Percentiles rank a stretch among this genome's conserved stretches.
These are phyloP conservation scores for Brassica juncea DNA, from an alignment of 345 rosid species.

Conservation along the genomic window DNA sequence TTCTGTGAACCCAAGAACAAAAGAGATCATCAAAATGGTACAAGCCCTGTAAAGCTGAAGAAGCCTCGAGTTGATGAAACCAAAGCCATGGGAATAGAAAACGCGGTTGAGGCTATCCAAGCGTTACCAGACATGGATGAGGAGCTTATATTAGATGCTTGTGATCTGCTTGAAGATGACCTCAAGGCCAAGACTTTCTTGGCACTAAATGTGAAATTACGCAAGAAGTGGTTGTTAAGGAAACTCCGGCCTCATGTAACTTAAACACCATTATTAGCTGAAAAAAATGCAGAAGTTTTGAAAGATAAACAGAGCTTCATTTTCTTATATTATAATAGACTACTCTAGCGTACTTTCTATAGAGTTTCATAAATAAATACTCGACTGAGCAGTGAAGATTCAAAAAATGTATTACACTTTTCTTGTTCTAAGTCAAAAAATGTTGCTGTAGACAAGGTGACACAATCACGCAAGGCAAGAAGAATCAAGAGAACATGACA, in stretches of 20 bases:
- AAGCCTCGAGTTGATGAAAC: conserved; percentile 47
- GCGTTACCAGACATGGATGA: conserved; percentile 80
- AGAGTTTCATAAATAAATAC: conserved; percentile 26
- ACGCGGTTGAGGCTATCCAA: conserved; percentile 65
- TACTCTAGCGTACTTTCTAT: conserved; percentile 12
- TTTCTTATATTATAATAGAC: conserved; percentile 27
- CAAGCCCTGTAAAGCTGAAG: conserved; percentile 36
- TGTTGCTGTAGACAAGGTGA: background rate
- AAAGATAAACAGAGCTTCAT: conserved; percentile 20
- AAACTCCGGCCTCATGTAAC: conserved; percentile 62
- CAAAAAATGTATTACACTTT: conserved; percentile 26
- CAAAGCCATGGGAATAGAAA: conserved; percentile 54
- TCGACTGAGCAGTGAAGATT: conserved; percentile 27
- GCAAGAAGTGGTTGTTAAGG: conserved; percentile 79
- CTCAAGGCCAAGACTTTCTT: conserved; percentile 74
- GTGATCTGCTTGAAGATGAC: conserved; percentile 85
- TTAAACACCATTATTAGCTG: conserved; percentile 10
- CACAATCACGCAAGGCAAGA: background rate
- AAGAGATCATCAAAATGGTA: conserved; percentile 46
- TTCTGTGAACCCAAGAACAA: conserved; percentile 44
- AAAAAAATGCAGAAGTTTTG: conserved; percentile 7
- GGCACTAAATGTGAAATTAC: conserved; percentile 70
- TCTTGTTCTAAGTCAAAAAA: conserved; percentile 30
- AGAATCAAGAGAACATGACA: conserved; percentile 9
- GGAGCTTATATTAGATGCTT: conserved; percentile 84